Base-by-base conservation (phyloP, 2,329 filamentous ascomycete species). In the Hirsutella thompsonii region DNA sequence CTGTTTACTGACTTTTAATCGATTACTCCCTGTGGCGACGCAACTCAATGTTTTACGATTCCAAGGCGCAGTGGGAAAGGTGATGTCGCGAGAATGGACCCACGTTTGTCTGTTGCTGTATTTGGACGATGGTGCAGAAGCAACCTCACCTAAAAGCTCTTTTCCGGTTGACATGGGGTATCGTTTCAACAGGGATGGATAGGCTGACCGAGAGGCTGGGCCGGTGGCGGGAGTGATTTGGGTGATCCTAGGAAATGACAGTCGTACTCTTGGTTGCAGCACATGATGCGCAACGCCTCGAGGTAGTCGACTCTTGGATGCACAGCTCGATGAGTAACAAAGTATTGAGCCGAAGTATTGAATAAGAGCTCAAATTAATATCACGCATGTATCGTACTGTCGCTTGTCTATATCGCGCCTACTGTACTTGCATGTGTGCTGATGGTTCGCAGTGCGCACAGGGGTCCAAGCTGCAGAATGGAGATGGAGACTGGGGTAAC, bases 1-100 rank as follows among this genome's bases (percentile, higher is more conserved):
- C 61, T 87, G 49, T 90, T 90, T 66, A 69, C 69, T 42, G 84
- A 88, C 55, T 88, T 88, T 58, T 86, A 67, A 71, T 33, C 14
- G n/a, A 16, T 6, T 11, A n/a, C 16, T 18, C 14, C 29, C 16
- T 11, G n/a, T 16, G 16, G 14, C 32, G 18, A 34, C 3, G 32
- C 11, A 18, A 18, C n/a, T n/a, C n/a, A n/a, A n/a, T n/a, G n/a
- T 19, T n/a, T 2, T 34, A 9, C 16, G 32, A 8, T n/a, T 9
- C 8, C n/a, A 34, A 8, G 32, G 32, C 14, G 32, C 13, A 34
- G 16, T 18, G 32, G 32, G 2, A 16, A 5, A 18, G 8, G 4
- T 8, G 13, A 34, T 9, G n/a, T 14, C 16, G 4, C 4, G 32
- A 18, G 14, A 34, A 16, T n/a, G 32, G 5, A 16, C 9, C 8